Percentiles rank a stretch among this genome's conserved stretches.
Conservation (phyloP, 1,284 basidiomycete genomes). For the Ceraceosorus guamensis region DNA sequence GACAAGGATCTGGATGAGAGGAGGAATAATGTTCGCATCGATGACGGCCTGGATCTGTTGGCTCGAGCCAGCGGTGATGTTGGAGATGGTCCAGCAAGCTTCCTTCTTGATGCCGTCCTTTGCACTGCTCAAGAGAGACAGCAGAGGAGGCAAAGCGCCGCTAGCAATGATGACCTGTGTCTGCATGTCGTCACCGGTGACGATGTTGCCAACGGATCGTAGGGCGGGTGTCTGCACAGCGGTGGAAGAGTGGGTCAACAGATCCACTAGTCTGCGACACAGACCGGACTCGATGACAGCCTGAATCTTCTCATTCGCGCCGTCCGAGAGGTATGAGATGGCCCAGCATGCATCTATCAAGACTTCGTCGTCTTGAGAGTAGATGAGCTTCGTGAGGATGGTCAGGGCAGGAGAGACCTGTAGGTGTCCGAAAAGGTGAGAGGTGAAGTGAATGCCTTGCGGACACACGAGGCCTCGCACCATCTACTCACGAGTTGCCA, state of each 20-base stretch:
- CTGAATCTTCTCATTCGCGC: slow-evolving; percentile 99
- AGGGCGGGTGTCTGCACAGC: slow-evolving; percentile 98
- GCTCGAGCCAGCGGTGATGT: slow-evolving; percentile 93
- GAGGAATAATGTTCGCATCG: slow-evolving; percentile 76
- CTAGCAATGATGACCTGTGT: slow-evolving; percentile 97
- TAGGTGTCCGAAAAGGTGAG: not conserved
- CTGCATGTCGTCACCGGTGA: slow-evolving; percentile 96
- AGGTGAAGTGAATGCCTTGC: not conserved
- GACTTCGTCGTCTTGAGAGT: slow-evolving; percentile 97
- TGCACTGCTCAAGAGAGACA: slow-evolving; percentile 82
- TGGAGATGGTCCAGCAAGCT: slow-evolving; percentile 99
- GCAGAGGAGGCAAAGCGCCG: slow-evolving; percentile 84
- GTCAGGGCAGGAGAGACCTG: slow-evolving; percentile 93
- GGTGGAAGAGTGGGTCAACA: slow-evolving; percentile 90
- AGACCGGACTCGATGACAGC: slow-evolving; percentile 98
- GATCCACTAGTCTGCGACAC: slow-evolving; percentile 90
- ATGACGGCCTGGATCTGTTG: slow-evolving; percentile 83
- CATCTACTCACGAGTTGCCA: slow-evolving; percentile 40
- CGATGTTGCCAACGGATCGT: slow-evolving; percentile 96
- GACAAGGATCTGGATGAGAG: slow-evolving; percentile 94
- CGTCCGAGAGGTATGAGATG: slow-evolving; percentile 97
- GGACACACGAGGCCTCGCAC: not conserved
- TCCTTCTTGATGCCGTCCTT: slow-evolving; percentile 92
- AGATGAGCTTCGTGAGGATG: slow-evolving; percentile 94
- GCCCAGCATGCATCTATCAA: slow-evolving; percentile 99